Evolutionary conservation across 768 basidiomycete genomes (phyloP), one percentile per base, ranked within the genome.

Genomic region (Pulveroboletus ravenelii): DNA sequence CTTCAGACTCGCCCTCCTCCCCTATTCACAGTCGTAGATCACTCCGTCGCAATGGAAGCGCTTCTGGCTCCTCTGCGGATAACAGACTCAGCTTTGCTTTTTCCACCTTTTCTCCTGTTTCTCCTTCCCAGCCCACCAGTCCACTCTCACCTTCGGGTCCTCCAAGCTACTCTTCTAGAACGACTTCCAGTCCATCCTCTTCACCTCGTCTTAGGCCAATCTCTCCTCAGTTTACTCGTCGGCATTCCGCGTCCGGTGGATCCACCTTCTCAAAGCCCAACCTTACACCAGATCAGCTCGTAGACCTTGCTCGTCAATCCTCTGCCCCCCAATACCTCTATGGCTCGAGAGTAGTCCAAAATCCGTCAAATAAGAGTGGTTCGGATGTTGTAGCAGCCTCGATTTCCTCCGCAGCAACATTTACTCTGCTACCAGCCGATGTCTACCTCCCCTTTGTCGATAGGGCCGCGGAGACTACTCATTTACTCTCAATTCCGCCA

Each of bases 401-500:
- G 12, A 42, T 51, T 1, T 53, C 72, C 3, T 57, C 72, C 0
- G 80, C 79, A 5, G 78, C 81, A 2, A 80, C 81, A 2, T 91
- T 91, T 62, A 87, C 86, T 0, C 81, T 81, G 0, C 77, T 93
- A 2, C 86, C 87, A 6, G 80, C 82, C 18, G 83, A 89, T 52
- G 79, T 89, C 29, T 85, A 82, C 57, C 80, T 96, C 13, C 93
- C 93, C 1, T 96, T 93, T 69, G 77, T 94, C 54, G 85, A 94
- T 56, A 82, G 93, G 17, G 78, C 89, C 0, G 68, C 72, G 0
- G 93, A 96, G 61, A 90, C 94, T 1, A 55, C 77, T 5, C 70
- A 79, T 9, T 76, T 96, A 27, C 79, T 93, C 50, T 73, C 77
- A 18, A 75, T 70, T 12, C 80, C 75, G 3, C 88, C 83, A 5